phyloP scores from a whole-genome alignment of 208 protist genomes.

The Trichomonas gallinae region DNA sequence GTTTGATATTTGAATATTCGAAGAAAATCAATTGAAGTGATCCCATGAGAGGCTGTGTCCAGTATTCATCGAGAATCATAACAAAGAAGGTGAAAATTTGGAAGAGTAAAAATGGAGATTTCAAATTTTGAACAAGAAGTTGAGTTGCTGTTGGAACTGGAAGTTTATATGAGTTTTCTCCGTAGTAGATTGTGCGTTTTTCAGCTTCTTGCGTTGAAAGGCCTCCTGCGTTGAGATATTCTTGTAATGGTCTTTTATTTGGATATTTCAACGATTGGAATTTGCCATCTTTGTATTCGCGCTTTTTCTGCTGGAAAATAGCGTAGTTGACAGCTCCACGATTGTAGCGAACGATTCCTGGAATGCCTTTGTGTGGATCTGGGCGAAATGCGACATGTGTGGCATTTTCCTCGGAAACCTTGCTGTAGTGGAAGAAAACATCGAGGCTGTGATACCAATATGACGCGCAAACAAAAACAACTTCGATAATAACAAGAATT shows the following conservation, averaged over 20 bases:
- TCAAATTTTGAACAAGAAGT: background rate
- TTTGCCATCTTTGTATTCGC: background rate
- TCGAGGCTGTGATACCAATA: background rate
- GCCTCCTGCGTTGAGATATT: background rate
- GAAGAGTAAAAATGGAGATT: background rate
- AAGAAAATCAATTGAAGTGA: background rate
- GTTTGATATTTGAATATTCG: background rate
- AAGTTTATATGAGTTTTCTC: background rate
- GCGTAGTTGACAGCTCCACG: background rate
- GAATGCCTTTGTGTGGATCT: background rate
- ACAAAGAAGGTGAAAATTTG: background rate
- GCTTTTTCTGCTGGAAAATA: background rate
- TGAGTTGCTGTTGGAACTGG: background rate
- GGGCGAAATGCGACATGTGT: constrained; percentile 16
- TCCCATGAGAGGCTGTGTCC: background rate
- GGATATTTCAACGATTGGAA: background rate
- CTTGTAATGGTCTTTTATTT: background rate
- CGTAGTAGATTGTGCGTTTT: background rate
- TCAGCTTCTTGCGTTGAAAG: background rate
- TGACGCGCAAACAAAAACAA: background rate
- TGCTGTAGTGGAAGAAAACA: background rate
- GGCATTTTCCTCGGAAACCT: background rate
- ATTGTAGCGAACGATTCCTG: background rate
- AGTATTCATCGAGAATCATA: background rate
- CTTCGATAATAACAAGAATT: background rate